Percentiles rank a stretch among this genome's conserved stretches.
These are phyloP conservation scores for Penicillium hesseltinei DNA, from an alignment of 2,329 filamentous ascomycete species.

Conservation along the genomic window DNA sequence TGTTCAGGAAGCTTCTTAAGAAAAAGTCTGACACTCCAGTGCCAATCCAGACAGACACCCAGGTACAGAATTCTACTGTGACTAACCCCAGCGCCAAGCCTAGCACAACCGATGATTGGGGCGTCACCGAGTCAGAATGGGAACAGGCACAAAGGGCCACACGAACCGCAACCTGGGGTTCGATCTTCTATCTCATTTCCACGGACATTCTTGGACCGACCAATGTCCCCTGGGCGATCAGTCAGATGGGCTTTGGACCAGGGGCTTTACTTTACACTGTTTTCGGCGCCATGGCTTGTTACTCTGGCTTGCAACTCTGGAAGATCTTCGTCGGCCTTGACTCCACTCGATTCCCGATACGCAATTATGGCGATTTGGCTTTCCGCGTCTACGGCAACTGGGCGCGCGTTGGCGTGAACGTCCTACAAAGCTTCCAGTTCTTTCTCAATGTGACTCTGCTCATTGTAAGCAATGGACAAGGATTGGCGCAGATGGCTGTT, in stretches of 20 bases:
- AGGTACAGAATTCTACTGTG: not conserved
- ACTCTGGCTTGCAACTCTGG: constrained; percentile 48
- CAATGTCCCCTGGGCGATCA: constrained; percentile 33
- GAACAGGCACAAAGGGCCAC: constrained; percentile 47
- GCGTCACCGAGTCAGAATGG: constrained; percentile 41
- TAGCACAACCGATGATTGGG: not conserved
- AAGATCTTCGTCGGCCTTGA: constrained; percentile 48
- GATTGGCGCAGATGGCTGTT: constrained; percentile 51
- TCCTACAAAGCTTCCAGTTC: constrained; percentile 40
- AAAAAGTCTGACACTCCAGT: not conserved
- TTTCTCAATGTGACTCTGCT: constrained; percentile 26
- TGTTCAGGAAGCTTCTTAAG: not conserved
- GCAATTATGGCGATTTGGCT: constrained; percentile 50
- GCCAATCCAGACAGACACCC: not conserved
- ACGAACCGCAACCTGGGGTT: constrained; percentile 48
- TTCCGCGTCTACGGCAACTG: constrained; percentile 49
- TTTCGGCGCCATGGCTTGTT: constrained; percentile 44
- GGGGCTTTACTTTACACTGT: constrained; percentile 39
- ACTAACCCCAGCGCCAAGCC: not conserved
- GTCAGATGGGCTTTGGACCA: constrained; percentile 44
- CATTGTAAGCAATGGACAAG: constrained; percentile 30
- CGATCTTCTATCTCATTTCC: constrained; percentile 52
- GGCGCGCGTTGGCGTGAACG: constrained; percentile 49
- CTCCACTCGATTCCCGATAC: constrained; percentile 48
- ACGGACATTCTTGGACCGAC: constrained; percentile 50